A percentile compares a stretch with the other conserved stretches of the same genome.
Evolutionary conservation across 73 alveolate genomes (phyloP).

Genomic region (Symbiodinium natans): DNA sequence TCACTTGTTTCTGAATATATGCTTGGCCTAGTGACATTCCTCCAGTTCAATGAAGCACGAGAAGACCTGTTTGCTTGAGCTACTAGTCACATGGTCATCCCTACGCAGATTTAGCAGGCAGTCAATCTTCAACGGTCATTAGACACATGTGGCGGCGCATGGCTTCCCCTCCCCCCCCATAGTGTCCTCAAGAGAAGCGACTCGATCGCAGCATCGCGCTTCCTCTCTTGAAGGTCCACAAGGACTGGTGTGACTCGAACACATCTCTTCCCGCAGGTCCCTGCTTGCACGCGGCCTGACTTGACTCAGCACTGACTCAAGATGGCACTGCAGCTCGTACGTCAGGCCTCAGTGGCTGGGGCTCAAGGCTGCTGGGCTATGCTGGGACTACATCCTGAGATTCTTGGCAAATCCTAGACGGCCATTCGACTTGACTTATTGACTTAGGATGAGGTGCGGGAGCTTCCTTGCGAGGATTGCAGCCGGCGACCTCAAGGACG

Average conservation of each 20-base stretch:
- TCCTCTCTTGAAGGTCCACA: neutral
- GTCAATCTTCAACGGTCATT: too few relatives aligned
- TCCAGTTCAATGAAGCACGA: too few relatives aligned
- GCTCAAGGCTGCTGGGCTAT: neutral
- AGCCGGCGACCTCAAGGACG: constrained; percentile 34
- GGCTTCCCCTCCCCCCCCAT: too few relatives aligned
- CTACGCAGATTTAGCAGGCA: too few relatives aligned
- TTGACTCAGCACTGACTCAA: constrained; percentile 67
- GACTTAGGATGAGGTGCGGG: neutral
- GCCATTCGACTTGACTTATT: neutral
- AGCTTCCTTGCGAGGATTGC: constrained; percentile 80
- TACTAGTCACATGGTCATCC: too few relatives aligned
- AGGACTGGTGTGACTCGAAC: too few relatives aligned
- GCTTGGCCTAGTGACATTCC: too few relatives aligned
- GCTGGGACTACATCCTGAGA: too few relatives aligned
- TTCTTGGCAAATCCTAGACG: neutral
- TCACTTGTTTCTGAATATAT: too few relatives aligned
- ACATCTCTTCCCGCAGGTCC: too few relatives aligned
- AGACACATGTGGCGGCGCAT: too few relatives aligned
- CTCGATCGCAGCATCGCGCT: constrained; percentile 16
- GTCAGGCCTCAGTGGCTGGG: constrained; percentile 32
- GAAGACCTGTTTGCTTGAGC: too few relatives aligned
- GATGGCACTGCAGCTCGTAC: constrained; percentile 78
- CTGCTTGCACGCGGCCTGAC: constrained; percentile 72
- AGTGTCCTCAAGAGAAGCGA: neutral